Evolutionary conservation across 2,329 filamentous ascomycete genomes (phyloP).

Genomic region (Onygenales sp.): DNA sequence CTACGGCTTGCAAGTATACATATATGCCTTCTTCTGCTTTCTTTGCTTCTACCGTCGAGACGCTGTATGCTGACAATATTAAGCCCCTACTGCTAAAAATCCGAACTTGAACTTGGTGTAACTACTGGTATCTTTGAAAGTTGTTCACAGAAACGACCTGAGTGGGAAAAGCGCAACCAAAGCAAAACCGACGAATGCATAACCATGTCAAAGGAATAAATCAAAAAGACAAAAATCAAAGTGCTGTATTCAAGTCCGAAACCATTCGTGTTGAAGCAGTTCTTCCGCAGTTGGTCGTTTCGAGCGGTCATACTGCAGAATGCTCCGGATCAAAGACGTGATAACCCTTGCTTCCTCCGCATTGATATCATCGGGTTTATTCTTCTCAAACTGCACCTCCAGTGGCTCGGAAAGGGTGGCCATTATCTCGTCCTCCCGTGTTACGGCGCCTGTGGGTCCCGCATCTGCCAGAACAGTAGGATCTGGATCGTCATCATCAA

Average conservation of each 20-base stretch:
- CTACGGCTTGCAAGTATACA: too few species aligned
- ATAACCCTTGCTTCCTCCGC: constrained; percentile 12
- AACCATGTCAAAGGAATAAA: too few species aligned
- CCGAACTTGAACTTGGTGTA: too few species aligned
- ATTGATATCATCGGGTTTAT: constrained; percentile 13
- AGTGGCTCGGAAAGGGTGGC: constrained; percentile 8
- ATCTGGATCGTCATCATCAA: not conserved
- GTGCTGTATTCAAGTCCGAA: not conserved
- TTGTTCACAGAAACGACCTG: too few species aligned
- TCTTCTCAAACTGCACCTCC: constrained; percentile 12
- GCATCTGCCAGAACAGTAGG: not conserved
- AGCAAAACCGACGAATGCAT: too few species aligned
- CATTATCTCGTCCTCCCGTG: not conserved
- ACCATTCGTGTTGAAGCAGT: constrained; percentile 17
- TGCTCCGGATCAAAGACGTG: constrained; percentile 12
- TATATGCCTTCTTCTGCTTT: too few species aligned
- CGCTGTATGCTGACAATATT: too few species aligned
- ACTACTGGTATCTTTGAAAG: too few species aligned
- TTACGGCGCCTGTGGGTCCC: not conserved
- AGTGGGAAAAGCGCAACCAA: too few species aligned
- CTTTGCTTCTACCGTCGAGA: too few species aligned
- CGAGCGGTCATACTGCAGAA: constrained; percentile 14
- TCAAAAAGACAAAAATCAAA: too few species aligned
- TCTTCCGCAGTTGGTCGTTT: constrained; percentile 15
- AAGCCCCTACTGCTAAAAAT: too few species aligned